Base-by-base conservation (phyloP, 1,284 basidiomycete genomes). In the Pascua sp. region DNA sequence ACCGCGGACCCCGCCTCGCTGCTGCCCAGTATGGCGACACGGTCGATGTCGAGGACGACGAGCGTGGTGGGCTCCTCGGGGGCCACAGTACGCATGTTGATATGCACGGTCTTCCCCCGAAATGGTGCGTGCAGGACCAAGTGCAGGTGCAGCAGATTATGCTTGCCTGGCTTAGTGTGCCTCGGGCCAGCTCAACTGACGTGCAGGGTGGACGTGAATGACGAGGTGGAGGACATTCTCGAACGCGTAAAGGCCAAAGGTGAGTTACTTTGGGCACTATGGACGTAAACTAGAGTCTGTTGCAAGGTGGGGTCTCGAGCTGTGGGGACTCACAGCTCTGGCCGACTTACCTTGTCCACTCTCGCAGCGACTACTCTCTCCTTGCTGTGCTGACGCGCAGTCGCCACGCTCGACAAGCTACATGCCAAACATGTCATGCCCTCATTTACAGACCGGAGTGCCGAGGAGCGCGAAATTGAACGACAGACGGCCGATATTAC, bases 391-490 rank as follows among this genome's bases (percentile, higher is more conserved):
- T 32, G 7, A 32, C 24, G 24, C 7, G 15, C 67, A 94, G 88
- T 96, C 73, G 71, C 82, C 32, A 77, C 84, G 8, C 85, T 97
- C 47, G 94, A 98, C 75, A 93, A 89, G 72, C 84, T 99, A 10
- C 94, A 98, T 68, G 89, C 93, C 60, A 96, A 92, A 75, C 94
- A 98, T 75, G 87, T 90, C 53, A 83, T 98, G 4, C 96, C 96
- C 59, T 93, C 92, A 2, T 99, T 99, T 75, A 84, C 90, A 70
- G 96, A 99, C 82, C 88, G 95, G 56, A 84, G 89, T 1, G 84
- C 85, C 13, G 94, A 98, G 78, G 95, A 98, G 79, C 83, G 86
- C 63, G 92, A 97, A 74, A 99, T 99, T 63, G 91, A 98, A 72
- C 74, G 82, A 16, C 81, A 90, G 44, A 94, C 94, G 1, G 84